Base-by-base conservation (phyloP, 805 yeast genomes). In the Saccharomycopsis microspora region DNA sequence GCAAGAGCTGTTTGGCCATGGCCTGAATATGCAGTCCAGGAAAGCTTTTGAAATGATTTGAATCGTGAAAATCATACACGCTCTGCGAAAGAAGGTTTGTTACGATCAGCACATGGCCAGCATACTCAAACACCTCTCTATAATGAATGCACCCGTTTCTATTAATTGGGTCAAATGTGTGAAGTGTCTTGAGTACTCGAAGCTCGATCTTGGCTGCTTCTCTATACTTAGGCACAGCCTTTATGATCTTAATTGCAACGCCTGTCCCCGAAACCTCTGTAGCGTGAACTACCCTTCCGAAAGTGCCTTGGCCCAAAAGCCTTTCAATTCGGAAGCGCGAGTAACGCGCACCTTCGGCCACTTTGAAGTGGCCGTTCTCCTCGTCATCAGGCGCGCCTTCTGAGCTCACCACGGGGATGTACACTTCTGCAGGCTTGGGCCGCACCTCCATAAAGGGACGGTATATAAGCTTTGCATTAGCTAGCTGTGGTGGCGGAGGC, bases 141-240 rank as follows among this genome's bases (percentile, higher is more conserved):
- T 90, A 65, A 57, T 88, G 90, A 51, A 90, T 82, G 62, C 97
- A 93, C 62, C 78, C 83, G 64, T 76, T 84, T 57, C 65, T 56
- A 62, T 78, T 83, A 32, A 68, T 62, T 32, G 82, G 78, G 60
- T 87, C 97, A 60, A 78, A 79, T 57, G 74, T 74, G 49, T 82
- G 78, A 49, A 87, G 66, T 44, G 90, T 81, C 11, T 84, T 69
- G 50, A 93, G 67, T 8, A 93, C 87, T 43, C 97, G 68, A 30
- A 93, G 70, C 66, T 93, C 99, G 48, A 89, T 87, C 63, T 83
- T 85, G 9, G 96, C 86, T 3, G 98, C 98, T 59, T 89, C 97
- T 47, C 97, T 73, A 63, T 93, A 93, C 67, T 94, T 86, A 29
- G 88, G 95, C 29, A 93, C 83, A 27, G 96, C 86, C 49, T 95